phyloP scores from a whole-genome alignment of 495 filamentous ascomycete species.

The Aspergillus kassunensis region DNA sequence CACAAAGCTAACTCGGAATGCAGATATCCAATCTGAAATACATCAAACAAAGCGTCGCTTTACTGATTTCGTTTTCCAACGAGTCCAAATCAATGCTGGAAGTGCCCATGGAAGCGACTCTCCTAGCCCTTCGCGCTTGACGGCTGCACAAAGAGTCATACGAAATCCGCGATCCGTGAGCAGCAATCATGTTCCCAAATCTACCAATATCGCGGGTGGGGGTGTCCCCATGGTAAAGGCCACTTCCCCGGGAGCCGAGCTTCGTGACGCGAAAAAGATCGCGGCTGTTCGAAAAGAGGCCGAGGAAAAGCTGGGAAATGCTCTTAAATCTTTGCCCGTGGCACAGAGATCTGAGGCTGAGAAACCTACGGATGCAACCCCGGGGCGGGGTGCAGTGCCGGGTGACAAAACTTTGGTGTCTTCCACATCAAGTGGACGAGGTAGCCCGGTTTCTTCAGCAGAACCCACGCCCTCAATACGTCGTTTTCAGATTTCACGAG shows the following conservation, averaged over 20 bases:
- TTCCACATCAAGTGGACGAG: slow-evolving; percentile 13
- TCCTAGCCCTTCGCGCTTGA: slow-evolving; percentile 14
- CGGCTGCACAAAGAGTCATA: slow-evolving; percentile 24
- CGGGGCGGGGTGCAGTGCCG: not conserved
- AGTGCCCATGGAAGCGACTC: slow-evolving; percentile 15
- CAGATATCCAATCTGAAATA: slow-evolving; percentile 45
- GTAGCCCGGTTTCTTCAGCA: slow-evolving; percentile 15
- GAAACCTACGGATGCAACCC: not conserved
- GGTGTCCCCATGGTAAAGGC: slow-evolving; percentile 39
- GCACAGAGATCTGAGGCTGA: not conserved
- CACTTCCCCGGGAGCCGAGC: slow-evolving; percentile 44
- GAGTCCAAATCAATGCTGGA: slow-evolving; percentile 30
- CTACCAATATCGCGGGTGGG: slow-evolving; percentile 8
- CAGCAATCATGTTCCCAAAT: slow-evolving; percentile 28
- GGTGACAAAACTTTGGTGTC: not conserved
- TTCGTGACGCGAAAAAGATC: slow-evolving; percentile 35
- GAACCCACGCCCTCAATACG: slow-evolving; percentile 27
- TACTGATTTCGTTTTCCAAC: slow-evolving; percentile 46
- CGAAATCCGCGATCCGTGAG: slow-evolving; percentile 43
- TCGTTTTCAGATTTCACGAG: slow-evolving; percentile 42
- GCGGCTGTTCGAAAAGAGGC: slow-evolving; percentile 29
- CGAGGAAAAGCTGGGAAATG: slow-evolving; percentile 27
- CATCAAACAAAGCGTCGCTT: slow-evolving; percentile 49
- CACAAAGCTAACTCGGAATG: not conserved
- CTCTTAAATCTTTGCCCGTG: slow-evolving; percentile 22